These are phyloP conservation scores for Volvariella volvacea DNA, from an alignment of 1,284 basidiomycete species.

Conservation along the genomic window DNA sequence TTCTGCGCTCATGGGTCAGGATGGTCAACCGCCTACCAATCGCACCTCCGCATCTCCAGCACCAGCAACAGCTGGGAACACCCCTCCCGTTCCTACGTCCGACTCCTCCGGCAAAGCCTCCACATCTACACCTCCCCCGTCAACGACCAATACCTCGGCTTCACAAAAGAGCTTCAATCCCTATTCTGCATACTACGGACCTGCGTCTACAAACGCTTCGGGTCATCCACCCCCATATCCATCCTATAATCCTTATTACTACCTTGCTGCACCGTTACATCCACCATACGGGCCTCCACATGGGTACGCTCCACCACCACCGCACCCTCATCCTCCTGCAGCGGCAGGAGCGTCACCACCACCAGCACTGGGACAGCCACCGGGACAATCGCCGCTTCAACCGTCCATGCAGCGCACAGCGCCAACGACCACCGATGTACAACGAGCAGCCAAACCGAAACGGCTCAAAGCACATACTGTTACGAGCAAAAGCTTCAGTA, in stretches of 20 bases:
- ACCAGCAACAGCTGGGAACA: no score
- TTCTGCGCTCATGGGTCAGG: background rate
- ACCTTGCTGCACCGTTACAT: slow-evolving; percentile 26
- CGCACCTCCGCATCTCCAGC: background rate
- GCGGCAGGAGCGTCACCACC: slow-evolving; percentile 13
- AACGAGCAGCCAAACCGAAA: slow-evolving; percentile 47
- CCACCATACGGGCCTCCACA: slow-evolving; percentile 23
- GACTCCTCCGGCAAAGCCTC: background rate
- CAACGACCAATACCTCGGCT: slow-evolving; percentile 10
- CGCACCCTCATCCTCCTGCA: slow-evolving; percentile 9
- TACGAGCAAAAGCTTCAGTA: slow-evolving; percentile 63
- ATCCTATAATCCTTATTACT: slow-evolving; percentile 32
- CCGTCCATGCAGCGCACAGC: slow-evolving; percentile 7
- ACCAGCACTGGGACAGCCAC: no score
- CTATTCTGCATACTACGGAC: slow-evolving; percentile 30
- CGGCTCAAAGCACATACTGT: slow-evolving; percentile 73
- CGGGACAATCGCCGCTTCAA: no score
- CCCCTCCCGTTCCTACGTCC: no score
- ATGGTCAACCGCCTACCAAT: slow-evolving; percentile 4
- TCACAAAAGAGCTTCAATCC: slow-evolving; percentile 23
- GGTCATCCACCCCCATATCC: slow-evolving; percentile 27
- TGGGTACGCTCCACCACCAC: slow-evolving; percentile 16
- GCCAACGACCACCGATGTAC: slow-evolving; percentile 19
- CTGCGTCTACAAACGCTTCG: slow-evolving; percentile 25
- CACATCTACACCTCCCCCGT: slow-evolving; percentile 12